A percentile compares a stretch with the other conserved stretches of the same genome.
Evolutionary conservation across 2,329 filamentous ascomycete species (phyloP).

Genomic region (Penicillium sp.): DNA sequence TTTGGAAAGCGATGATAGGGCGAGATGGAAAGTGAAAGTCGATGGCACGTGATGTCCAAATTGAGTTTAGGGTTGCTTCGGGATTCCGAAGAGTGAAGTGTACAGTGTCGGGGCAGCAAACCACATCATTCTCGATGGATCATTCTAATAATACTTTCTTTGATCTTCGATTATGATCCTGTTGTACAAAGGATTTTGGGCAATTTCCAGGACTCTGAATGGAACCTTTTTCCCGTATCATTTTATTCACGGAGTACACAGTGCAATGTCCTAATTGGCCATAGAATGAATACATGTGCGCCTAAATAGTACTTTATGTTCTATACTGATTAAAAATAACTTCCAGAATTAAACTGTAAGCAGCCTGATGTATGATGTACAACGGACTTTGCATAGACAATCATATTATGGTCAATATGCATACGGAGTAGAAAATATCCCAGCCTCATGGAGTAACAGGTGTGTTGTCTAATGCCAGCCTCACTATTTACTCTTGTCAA

Average conservation of each 20-base stretch:
- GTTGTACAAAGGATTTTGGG: not conserved
- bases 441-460: not conserved
- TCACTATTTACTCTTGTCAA: conserved; percentile 7
- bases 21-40: conserved; percentile 22
- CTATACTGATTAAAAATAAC: not conserved
- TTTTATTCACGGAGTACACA: not conserved
- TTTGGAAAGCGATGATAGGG: conserved; percentile 27
- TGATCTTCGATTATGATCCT: not conserved
- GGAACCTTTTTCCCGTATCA: not conserved
- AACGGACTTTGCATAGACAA: conserved; percentile 1
- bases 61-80: conserved; percentile 17
- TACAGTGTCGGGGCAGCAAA: not conserved
- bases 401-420: conserved; percentile 2
- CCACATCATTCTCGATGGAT: not conserved
- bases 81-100: not conserved
- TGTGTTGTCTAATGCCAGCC: conserved; percentile 11
- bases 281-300: too few relatives aligned
- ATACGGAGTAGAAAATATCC: not conserved
- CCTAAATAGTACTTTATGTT: not conserved
- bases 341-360: not conserved
- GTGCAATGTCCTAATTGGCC: too few relatives aligned
- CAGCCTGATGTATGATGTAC: not conserved
- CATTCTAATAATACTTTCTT: not conserved
- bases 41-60: conserved; percentile 21
- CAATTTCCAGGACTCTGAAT: not conserved